Percentiles rank a stretch among this genome's conserved stretches.
Evolutionary conservation across 495 filamentous ascomycete genomes (phyloP).

Genomic region (Halenospora varia): DNA sequence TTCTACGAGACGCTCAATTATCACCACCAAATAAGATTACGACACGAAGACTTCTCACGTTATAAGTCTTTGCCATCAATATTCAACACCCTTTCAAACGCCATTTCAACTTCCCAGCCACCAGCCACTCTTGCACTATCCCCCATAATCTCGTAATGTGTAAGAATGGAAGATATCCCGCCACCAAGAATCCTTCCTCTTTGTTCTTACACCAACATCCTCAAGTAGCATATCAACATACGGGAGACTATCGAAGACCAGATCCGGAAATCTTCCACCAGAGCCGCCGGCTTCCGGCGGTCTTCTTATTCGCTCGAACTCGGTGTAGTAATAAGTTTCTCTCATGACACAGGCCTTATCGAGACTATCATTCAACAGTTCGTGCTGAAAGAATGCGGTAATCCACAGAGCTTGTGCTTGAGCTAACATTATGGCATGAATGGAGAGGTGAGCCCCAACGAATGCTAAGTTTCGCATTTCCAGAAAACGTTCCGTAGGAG

Average conservation of each 20-base stretch:
- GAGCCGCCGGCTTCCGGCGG: conserved; percentile 65
- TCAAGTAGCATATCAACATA: conserved; percentile 55
- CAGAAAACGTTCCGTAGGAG: conserved; percentile 47
- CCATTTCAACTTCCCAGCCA: too few relatives aligned
- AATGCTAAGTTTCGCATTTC: conserved; percentile 60
- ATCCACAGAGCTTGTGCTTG: conserved; percentile 74
- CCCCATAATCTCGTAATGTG: conserved; percentile 55
- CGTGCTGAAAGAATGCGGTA: conserved; percentile 51
- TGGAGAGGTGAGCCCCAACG: conserved; percentile 58
- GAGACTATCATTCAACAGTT: too few relatives aligned
- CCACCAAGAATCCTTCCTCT: conserved; percentile 26
- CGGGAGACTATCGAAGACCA: conserved; percentile 73
- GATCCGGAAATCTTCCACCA: conserved; percentile 60
- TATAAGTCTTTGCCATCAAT: too few relatives aligned
- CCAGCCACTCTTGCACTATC: conserved; percentile 54
- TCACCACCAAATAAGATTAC: too few relatives aligned
- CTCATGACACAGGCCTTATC: conserved; percentile 63
- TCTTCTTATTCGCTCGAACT: conserved; percentile 69
- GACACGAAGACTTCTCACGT: too few relatives aligned
- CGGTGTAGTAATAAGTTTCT: conserved; percentile 63
- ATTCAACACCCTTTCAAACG: too few relatives aligned
- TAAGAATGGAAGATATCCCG: conserved; percentile 52
- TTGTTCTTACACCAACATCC: conserved; percentile 14
- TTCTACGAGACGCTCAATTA: too few relatives aligned
- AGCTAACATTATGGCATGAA: conserved; percentile 57